Conservation (phyloP, 148 eudicot genomes). For the Beta vulgaris region DNA sequence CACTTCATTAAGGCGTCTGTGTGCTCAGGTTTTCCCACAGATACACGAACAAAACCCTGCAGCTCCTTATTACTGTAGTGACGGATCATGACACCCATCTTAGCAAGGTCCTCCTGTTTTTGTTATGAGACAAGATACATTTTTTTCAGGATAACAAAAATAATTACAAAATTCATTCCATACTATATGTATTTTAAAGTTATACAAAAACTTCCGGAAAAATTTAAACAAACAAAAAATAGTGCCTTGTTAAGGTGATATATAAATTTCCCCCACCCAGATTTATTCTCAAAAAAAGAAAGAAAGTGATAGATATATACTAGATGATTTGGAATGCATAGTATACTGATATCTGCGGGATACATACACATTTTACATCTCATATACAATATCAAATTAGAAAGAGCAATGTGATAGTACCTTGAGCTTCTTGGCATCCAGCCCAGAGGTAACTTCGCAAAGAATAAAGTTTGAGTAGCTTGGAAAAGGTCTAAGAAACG, state of each 20-base stretch:
- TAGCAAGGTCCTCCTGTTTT: slow-evolving; percentile 87
- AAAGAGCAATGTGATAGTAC: slow-evolving; percentile 31
- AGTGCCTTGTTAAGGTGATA: too few relatives aligned
- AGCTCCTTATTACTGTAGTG: slow-evolving; percentile 86
- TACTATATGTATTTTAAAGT: too few relatives aligned
- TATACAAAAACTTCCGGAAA: too few relatives aligned
- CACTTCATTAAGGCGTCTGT: slow-evolving; percentile 80
- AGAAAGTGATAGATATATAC: too few relatives aligned
- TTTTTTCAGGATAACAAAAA: background rate
- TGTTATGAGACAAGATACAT: background rate
- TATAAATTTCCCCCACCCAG: too few relatives aligned
- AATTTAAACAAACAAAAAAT: too few relatives aligned
- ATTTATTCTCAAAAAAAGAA: background rate
- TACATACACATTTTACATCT: background rate
- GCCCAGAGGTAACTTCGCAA: slow-evolving; percentile 75
- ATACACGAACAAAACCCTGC: slow-evolving; percentile 80
- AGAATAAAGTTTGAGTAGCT: slow-evolving; percentile 94
- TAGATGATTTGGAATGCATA: too few relatives aligned
- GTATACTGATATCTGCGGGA: too few relatives aligned
- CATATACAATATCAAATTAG: background rate
- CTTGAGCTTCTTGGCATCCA: slow-evolving; percentile 94
- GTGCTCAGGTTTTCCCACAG: slow-evolving; percentile 97
- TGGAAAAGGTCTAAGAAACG: slow-evolving; percentile 81
- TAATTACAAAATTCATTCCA: background rate
- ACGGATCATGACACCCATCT: slow-evolving; percentile 93